phyloP scores from a whole-genome alignment of 2,329 filamentous ascomycete genomes.

The Curvularia verruculosa region DNA sequence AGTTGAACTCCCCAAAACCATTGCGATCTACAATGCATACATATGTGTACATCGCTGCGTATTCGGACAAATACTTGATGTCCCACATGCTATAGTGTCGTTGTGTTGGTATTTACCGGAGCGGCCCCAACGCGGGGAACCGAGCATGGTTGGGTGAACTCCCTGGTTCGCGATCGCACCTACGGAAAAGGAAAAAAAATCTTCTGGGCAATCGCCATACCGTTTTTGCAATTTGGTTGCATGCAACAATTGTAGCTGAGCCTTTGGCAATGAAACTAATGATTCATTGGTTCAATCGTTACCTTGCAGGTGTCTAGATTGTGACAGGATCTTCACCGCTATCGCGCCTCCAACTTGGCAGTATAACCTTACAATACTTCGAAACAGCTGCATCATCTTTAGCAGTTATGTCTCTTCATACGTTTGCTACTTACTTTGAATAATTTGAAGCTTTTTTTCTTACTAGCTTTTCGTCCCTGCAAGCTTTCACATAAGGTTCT shows the following conservation, averaged over 20 bases:
- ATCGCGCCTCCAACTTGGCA: neutral
- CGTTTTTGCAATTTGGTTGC: neutral
- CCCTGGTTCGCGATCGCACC: neutral
- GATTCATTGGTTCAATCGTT: neutral
- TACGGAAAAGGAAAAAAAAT: neutral
- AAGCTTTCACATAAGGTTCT: too few relatives aligned
- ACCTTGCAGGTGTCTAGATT: neutral
- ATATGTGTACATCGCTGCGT: neutral
- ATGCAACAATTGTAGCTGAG: neutral
- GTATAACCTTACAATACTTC: neutral
- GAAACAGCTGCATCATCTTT: neutral
- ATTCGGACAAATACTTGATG: neutral
- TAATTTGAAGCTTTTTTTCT: neutral
- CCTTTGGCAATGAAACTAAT: neutral
- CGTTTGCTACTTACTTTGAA: neutral
- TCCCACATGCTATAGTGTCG: neutral
- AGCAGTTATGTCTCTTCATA: neutral
- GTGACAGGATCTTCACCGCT: neutral
- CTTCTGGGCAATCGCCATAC: neutral
- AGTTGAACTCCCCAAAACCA: neutral
- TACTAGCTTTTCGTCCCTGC: too few relatives aligned
- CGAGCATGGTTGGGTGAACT: slow-evolving; percentile 6
- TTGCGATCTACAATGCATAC: neutral
- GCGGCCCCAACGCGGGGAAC: slow-evolving; percentile 18
- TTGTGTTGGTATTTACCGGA: slow-evolving; percentile 11